phyloP scores from a whole-genome alignment of 129 eudicot genomes.

The Centella asiatica region DNA sequence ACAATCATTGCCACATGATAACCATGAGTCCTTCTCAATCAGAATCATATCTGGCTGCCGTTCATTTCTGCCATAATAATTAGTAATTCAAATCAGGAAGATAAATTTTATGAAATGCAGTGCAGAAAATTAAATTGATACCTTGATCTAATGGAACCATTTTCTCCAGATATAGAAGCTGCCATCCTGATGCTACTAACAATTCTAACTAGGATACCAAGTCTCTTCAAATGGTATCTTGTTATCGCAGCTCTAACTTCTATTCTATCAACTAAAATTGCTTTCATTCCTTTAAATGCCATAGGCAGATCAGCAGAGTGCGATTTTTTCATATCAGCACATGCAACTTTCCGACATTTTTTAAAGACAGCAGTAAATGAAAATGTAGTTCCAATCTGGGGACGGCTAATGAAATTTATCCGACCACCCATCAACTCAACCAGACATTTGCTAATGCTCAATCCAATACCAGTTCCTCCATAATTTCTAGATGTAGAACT shows the following conservation, averaged over 20 bases:
- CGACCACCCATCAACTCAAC: constrained; percentile 84
- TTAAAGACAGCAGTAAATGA: constrained; percentile 53
- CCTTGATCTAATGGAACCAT: constrained; percentile 32
- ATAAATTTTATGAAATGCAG: too few species aligned
- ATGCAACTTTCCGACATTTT: constrained; percentile 32
- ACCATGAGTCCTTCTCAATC: constrained; percentile 80
- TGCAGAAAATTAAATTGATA: too few species aligned
- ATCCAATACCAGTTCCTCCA: constrained; percentile 86
- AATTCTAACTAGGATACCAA: constrained; percentile 50
- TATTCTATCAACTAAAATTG: constrained; percentile 57
- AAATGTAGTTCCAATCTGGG: constrained; percentile 72
- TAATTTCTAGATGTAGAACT: constrained; percentile 79
- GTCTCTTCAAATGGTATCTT: constrained; percentile 60
- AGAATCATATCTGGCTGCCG: constrained; percentile 62
- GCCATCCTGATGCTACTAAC: constrained; percentile 38
- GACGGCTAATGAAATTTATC: constrained; percentile 59
- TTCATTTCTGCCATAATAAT: constrained; percentile 24
- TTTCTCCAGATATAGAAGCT: constrained; percentile 18
- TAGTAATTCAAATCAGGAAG: background rate
- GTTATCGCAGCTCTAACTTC: constrained; percentile 67
- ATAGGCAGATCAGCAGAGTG: constrained; percentile 39
- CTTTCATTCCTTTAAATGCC: constrained; percentile 55
- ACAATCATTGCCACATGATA: constrained; percentile 37
- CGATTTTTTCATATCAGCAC: constrained; percentile 28
- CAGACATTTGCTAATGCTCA: constrained; percentile 77